Base-by-base conservation (phyloP, 495 filamentous ascomycete genomes). In the Talaromyces wortmannii region DNA sequence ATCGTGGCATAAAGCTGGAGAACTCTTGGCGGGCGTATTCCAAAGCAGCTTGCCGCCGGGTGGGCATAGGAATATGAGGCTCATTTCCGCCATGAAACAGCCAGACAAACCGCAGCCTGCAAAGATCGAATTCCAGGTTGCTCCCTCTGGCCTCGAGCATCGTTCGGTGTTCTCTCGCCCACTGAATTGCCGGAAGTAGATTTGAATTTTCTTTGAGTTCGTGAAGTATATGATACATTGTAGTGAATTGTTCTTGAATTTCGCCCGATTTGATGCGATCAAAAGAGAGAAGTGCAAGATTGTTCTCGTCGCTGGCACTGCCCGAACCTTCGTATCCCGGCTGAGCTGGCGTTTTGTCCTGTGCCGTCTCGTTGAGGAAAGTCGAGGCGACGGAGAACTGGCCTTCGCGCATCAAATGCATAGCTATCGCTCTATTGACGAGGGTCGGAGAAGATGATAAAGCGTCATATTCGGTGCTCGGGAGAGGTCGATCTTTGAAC, bases 371-470 rank as follows among this genome's bases (percentile, higher is more conserved):
- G 10, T 72, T 69, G 16, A 92, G 78, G 56, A 97, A 96, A 4
- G 86, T 90, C 5, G 83, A 78, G 3, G 92, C 92, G 1, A 96
- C 92, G 13, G 70, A 75, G 67, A 98, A 97, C 65, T 96, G 88
- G 36, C 94, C 94, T 74, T 97, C 95, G 18, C 94, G 85, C 15
- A 97, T 80, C 12, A 98, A 77, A 67, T 98, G 94, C 91, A 98
- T 96, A 3, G 88, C 89, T 53, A 97, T 94, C 17, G 94, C 94
- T 18, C 91, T 79, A 66, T 97, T 92, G 61, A 97, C 88, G 8
- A 96, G 79, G 36, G 79, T 70, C 5, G 85, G 75, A 56, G 95
- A 84, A 23, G 85, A 79, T 5, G 83, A 84, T 60, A 96, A 81
- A n/a, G 82, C 86, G 67, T 96, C 91, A 64, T 89, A 85, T 44